These are phyloP conservation scores for Gossypium ekmanianum DNA, from an alignment of 345 rosid species.

Conservation along the genomic window DNA sequence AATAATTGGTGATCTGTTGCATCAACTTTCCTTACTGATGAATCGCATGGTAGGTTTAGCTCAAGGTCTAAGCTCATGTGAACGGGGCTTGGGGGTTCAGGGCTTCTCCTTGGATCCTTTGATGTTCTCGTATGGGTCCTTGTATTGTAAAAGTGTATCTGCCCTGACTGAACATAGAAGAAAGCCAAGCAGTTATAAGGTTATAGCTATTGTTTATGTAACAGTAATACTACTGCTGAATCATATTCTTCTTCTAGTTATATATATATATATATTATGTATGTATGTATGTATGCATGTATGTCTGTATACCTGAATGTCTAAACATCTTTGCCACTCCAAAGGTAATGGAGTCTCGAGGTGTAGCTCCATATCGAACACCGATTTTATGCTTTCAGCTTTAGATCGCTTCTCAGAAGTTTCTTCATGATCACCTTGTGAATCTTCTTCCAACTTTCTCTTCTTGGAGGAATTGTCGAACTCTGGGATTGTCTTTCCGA, in stretches of 20 bases:
- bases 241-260: background rate
- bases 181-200: background rate
- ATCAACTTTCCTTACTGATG: conserved; percentile 26
- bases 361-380: conserved; percentile 42
- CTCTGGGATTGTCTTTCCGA: conserved; percentile 22
- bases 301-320: conserved; percentile 44
- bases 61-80: conserved; percentile 72
- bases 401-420: conserved; percentile 25
- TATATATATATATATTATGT: background rate
- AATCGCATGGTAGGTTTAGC: conserved; percentile 56
- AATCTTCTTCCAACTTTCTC: conserved; percentile 50
- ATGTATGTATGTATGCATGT: background rate
- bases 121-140: conserved; percentile 53
- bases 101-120: conserved; percentile 42
- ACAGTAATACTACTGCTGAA: background rate
- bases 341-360: conserved; percentile 46
- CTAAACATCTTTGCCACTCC: conserved; percentile 59
- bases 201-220: background rate
- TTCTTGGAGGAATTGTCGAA: conserved; percentile 41
- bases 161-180: conserved; percentile 45
- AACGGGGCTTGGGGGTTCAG: conserved; percentile 24
- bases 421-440: conserved; percentile 11
- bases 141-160: conserved; percentile 59
- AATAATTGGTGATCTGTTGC: background rate
- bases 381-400: conserved; percentile 21